These are phyloP conservation scores for Cenchrus purpureus DNA, from an alignment of 176 grass and related monocot species.

Conservation along the genomic window DNA sequence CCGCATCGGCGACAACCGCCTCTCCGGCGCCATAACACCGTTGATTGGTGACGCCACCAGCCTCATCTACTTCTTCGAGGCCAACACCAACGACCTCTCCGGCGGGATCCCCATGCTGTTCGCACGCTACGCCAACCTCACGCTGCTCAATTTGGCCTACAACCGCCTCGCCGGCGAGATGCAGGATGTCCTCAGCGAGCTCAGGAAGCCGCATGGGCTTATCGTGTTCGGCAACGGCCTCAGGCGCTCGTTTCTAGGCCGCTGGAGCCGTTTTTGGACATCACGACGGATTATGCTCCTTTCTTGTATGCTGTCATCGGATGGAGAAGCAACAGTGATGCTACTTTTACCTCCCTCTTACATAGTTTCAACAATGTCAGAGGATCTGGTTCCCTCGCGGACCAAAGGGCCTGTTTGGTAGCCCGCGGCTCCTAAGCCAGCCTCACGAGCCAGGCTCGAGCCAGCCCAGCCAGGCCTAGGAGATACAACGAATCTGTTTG, in stretches of 20 bases:
- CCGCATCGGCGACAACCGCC: conserved; percentile 76
- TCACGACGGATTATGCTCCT: too few relatives aligned
- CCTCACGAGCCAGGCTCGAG: too few relatives aligned
- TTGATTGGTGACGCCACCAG: conserved; percentile 71
- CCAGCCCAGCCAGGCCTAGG: too few relatives aligned
- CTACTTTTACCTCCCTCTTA: too few relatives aligned
- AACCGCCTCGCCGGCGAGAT: conserved; percentile 71
- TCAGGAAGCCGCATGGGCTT: conserved; percentile 79
- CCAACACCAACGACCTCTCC: conserved; percentile 70
- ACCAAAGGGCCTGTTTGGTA: too few relatives aligned
- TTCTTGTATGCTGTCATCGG: too few relatives aligned
- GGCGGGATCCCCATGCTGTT: conserved; percentile 72
- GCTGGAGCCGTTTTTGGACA: too few relatives aligned
- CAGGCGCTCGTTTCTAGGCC: background rate
- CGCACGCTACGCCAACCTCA: conserved; percentile 72
- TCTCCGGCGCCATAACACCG: conserved; percentile 62
- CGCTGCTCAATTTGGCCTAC: conserved; percentile 79
- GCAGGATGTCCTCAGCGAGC: conserved; percentile 62
- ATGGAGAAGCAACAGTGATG: too few relatives aligned
- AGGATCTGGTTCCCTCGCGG: too few relatives aligned
- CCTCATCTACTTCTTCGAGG: conserved; percentile 85
- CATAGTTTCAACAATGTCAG: too few relatives aligned
- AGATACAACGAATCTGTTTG: too few relatives aligned
- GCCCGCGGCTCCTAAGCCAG: too few relatives aligned
- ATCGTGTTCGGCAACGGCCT: conserved; percentile 72